These are phyloP conservation scores for Capronia coronata DNA, from an alignment of 2,329 filamentous ascomycete species.

Conservation along the genomic window DNA sequence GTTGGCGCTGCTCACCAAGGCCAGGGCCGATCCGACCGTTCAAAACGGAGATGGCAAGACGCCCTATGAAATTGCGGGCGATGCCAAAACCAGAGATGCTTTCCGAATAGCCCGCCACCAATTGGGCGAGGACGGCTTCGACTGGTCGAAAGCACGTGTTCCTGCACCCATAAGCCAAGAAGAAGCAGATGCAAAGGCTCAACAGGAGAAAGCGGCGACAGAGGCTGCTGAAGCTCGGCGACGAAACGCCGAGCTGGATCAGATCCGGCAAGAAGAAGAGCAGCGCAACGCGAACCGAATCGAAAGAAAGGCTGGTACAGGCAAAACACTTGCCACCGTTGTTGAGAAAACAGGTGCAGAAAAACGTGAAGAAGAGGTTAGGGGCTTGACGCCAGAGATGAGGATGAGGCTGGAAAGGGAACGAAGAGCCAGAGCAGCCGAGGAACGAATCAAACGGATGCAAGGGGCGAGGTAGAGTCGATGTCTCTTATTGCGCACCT, in stretches of 20 bases:
- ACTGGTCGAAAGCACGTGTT: constrained; percentile 71
- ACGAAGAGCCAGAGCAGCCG: constrained; percentile 80
- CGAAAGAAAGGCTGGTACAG: constrained; percentile 45
- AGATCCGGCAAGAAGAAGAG: constrained; percentile 59
- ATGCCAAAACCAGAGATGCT: constrained; percentile 77
- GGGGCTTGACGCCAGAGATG: constrained; percentile 84
- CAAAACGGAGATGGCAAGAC: constrained; percentile 71
- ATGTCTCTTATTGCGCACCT: not conserved
- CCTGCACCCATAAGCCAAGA: constrained; percentile 63
- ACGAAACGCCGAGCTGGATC: constrained; percentile 66
- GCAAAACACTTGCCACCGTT: constrained; percentile 52
- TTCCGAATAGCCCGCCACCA: constrained; percentile 83
- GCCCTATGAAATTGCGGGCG: constrained; percentile 78
- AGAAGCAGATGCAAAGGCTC: constrained; percentile 64
- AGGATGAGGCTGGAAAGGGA: constrained; percentile 77
- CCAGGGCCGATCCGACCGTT: constrained; percentile 64
- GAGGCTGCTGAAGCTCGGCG: constrained; percentile 64
- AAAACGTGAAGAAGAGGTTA: constrained; percentile 71
- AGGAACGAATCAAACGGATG: constrained; percentile 72
- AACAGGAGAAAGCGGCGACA: constrained; percentile 63
- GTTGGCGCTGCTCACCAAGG: constrained; percentile 67
- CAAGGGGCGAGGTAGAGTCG: constrained; percentile 33
- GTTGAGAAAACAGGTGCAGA: constrained; percentile 68
- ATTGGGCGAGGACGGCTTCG: constrained; percentile 67
- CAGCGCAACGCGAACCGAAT: constrained; percentile 35